phyloP scores from a whole-genome alignment of 192 early-diverging fungal species.

The Umbelopsis ramanniana region DNA sequence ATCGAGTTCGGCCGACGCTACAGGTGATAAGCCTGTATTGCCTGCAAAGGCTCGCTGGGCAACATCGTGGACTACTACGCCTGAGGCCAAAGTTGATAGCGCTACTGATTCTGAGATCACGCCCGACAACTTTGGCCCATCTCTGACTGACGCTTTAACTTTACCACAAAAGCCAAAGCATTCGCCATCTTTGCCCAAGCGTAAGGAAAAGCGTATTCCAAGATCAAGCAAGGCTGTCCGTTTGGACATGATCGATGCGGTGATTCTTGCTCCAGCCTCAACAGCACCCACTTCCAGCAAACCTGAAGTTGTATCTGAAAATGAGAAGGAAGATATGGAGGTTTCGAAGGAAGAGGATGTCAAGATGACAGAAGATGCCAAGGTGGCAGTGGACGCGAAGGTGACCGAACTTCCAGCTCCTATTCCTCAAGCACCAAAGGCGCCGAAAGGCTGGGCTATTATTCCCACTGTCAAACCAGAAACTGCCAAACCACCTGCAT shows the following conservation, averaged over 20 bases:
- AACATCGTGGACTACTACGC: constrained; percentile 29
- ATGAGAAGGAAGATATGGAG: not conserved
- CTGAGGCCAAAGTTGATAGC: not conserved
- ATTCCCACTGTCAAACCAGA: constrained; percentile 22
- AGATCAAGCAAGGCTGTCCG: constrained; percentile 35
- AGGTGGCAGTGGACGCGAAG: not conserved
- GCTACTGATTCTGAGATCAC: constrained; percentile 30
- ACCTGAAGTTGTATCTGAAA: not conserved
- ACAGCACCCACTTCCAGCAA: not conserved
- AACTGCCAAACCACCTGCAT: constrained; percentile 37
- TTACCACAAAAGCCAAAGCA: constrained; percentile 47
- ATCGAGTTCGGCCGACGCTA: not conserved
- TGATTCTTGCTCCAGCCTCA: not conserved
- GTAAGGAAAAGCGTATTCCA: constrained; percentile 38
- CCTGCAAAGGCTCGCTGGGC: constrained; percentile 59
- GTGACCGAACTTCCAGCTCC: constrained; percentile 19
- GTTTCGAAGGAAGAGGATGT: not conserved
- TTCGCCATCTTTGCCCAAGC: constrained; percentile 23
- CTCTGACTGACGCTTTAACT: constrained; percentile 37
- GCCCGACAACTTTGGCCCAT: constrained; percentile 44
- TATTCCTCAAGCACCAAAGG: constrained; percentile 22
- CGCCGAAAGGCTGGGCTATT: not conserved
- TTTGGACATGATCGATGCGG: constrained; percentile 20
- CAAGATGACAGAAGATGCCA: not conserved
- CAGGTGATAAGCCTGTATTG: constrained; percentile 36